Base-by-base conservation (phyloP, 257 asterid species). In the Ilex aquifolium region DNA sequence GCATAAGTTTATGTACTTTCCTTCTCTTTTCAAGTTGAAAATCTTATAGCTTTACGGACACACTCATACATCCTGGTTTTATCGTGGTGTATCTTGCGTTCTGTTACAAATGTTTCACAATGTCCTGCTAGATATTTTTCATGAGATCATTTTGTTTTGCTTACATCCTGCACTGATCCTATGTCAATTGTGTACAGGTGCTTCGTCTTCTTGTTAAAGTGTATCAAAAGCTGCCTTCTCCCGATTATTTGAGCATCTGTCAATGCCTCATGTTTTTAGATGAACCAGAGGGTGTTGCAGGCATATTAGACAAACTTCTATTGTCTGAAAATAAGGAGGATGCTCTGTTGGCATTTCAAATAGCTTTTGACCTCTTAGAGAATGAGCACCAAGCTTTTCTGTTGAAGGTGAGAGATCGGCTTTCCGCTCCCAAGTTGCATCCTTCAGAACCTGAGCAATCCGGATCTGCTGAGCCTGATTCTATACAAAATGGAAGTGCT, bases 211-310 rank as follows among this genome's bases (percentile, higher is more conserved):
- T 93, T 54, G 96, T 93, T 58, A 83, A 82, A 67, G 81, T 90
- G n/a, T 83, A 90, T 60, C 91, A 85, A 76, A 81, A 83, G 55
- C 85, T 82, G 65, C 79, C 95, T 40, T 87, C 96, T 74, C 99
- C 99, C 15, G 95, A 93, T 78, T 93, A 80, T 66, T 67, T 87
- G 76, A 89, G 95, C 83, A 85, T 87, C 67, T 93, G 99, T 62
- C 99, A 93, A 77, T 87, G 95, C 54, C 88, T 93, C 63, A 93
- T 93, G 99, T 92, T 87, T 72, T 67, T 92, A 69, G 96, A 89
- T 52, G 94, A 85, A 62, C 90, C 96, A 8, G 88, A 85, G 63
- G 86, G 81, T 32, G 97, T 90, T 27, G 84, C 93, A 27, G 78
- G 65, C 71, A 80, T 92, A 73, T 82, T 92, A 58, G 96, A 85